Base-by-base conservation (phyloP, 2,329 filamentous ascomycete species). In the Epichloe sibirici region DNA sequence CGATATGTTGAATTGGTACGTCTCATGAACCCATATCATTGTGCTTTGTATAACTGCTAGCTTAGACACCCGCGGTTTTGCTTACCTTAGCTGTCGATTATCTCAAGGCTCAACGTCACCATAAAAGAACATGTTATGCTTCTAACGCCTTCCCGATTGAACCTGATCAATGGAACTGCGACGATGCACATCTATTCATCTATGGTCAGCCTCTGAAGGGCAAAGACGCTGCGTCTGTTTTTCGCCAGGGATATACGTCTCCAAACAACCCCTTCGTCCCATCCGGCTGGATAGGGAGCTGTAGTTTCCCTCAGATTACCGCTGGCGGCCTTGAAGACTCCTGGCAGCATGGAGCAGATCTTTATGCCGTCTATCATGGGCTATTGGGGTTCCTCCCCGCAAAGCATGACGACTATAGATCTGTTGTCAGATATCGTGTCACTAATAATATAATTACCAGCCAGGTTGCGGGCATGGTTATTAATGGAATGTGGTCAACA, bases 401-500 rank as follows among this genome's bases (percentile, higher is more conserved):
- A 5, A 68, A 69, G 3, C 66, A 74, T 39, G 56, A 66, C 12
- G 63, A 74, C 31, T 74, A 71, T 70, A 57, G 60, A 4, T 57
- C 59, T 8, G 71, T 71, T 15, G 73, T 87, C 37, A 67, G 66
- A 48, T 91, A 84, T 66, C 77, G 87, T 51, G 86, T 91, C 11
- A 90, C 88, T 0, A 87, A 87, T 64, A 93, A 93, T 66, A 74
- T 82, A 49, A 91, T 94, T 62, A 93, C 88, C 2, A 85, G 80
- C 60, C 85, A 93, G 66, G 87, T 91, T 15, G 86, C 85, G 11
- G 79, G 83, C 52, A 88, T 88, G 79, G 66, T 91, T 6, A 75
- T 89, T 51, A 71, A 76, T 52, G 88, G 84, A 53, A 88, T 89
- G 82, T 86, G 79, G 68, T 69, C 69, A 0, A 66, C 67, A 0